Percentiles rank a stretch among this genome's conserved stretches.
phyloP scores from a whole-genome alignment of 2,329 filamentous ascomycete species.

The Alternaria triticina region DNA sequence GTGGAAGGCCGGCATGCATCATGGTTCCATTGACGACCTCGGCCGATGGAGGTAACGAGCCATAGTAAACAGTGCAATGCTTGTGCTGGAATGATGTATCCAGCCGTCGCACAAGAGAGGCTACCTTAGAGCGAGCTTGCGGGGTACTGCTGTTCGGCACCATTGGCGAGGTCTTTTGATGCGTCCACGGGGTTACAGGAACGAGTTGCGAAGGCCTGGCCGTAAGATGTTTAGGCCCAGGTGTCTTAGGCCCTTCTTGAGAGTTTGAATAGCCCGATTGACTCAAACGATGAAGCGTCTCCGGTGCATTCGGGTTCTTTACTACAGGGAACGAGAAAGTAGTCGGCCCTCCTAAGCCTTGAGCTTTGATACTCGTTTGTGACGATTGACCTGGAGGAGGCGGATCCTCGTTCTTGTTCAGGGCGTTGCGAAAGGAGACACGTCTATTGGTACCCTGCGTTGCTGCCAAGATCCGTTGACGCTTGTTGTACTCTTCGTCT shows the following conservation, averaged over 20 bases:
- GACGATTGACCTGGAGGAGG: slow-evolving; percentile 38
- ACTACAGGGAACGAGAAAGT: slow-evolving; percentile 74
- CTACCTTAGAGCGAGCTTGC: slow-evolving; percentile 20
- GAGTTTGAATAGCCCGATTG: slow-evolving; percentile 65
- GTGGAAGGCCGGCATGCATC: slow-evolving; percentile 63
- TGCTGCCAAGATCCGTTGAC: slow-evolving; percentile 19
- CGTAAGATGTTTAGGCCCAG: slow-evolving; percentile 28
- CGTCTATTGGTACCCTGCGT: slow-evolving; percentile 12
- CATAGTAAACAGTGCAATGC: slow-evolving; percentile 43
- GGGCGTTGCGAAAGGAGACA: slow-evolving; percentile 17
- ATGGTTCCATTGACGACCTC: slow-evolving; percentile 63
- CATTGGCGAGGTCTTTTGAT: slow-evolving; percentile 35
- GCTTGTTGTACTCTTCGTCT: slow-evolving; percentile 15
- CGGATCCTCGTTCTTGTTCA: not conserved
- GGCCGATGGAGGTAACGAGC: slow-evolving; percentile 49
- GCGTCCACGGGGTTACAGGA: slow-evolving; percentile 41
- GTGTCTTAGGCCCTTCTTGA: slow-evolving; percentile 41
- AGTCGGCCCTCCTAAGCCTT: slow-evolving; percentile 45
- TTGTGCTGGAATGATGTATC: slow-evolving; percentile 24
- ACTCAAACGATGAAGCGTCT: slow-evolving; percentile 69
- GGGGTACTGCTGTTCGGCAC: slow-evolving; percentile 21
- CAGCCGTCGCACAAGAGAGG: slow-evolving; percentile 23
- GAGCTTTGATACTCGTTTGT: slow-evolving; percentile 50
- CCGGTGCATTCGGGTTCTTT: slow-evolving; percentile 74
- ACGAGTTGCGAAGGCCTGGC: slow-evolving; percentile 23